Percentiles rank a stretch among this genome's conserved stretches.
These are phyloP conservation scores for Alloteropsis semialata DNA, from an alignment of 176 grass and related monocot species.

Conservation along the genomic window DNA sequence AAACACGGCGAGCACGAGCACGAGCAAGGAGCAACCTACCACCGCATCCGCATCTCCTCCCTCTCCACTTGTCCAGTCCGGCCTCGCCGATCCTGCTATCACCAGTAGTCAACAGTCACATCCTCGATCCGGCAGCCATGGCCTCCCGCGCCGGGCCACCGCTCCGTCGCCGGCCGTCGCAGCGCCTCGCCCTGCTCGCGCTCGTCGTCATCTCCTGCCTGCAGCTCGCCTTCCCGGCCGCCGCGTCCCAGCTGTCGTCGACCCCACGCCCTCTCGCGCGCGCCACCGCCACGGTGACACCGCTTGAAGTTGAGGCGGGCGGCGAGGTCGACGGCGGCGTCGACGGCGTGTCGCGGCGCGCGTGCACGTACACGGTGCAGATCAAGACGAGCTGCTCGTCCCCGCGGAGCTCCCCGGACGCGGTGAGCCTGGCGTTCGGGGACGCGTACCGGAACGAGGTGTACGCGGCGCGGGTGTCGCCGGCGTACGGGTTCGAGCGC, in stretches of 20 bases:
- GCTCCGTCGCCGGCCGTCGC: neutral
- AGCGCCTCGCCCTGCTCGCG: neutral
- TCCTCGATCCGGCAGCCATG: conserved; percentile 5
- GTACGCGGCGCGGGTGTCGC: conserved; percentile 52
- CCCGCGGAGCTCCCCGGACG: conserved; percentile 36
- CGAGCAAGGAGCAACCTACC: neutral
- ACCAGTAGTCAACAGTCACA: neutral
- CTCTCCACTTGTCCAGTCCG: conserved; percentile 5
- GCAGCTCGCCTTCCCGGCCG: neutral
- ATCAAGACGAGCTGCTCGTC: conserved; percentile 91
- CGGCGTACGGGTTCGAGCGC: conserved; percentile 50
- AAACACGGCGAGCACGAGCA: neutral
- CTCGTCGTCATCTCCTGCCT: conserved; percentile 3
- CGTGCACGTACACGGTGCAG: conserved; percentile 71
- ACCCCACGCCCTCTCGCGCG: neutral
- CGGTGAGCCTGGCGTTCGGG: conserved; percentile 72
- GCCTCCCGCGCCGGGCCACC: neutral
- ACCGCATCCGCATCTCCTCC: neutral
- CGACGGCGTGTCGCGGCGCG: neutral
- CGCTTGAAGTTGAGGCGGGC: no score
- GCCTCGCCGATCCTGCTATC: neutral
- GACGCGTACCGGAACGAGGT: conserved; percentile 79
- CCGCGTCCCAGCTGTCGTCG: neutral
- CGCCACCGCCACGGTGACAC: neutral
- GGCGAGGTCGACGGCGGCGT: neutral